Base-by-base conservation (phyloP, 176 grass and related monocot genomes). In the Elaeis guineensis region DNA sequence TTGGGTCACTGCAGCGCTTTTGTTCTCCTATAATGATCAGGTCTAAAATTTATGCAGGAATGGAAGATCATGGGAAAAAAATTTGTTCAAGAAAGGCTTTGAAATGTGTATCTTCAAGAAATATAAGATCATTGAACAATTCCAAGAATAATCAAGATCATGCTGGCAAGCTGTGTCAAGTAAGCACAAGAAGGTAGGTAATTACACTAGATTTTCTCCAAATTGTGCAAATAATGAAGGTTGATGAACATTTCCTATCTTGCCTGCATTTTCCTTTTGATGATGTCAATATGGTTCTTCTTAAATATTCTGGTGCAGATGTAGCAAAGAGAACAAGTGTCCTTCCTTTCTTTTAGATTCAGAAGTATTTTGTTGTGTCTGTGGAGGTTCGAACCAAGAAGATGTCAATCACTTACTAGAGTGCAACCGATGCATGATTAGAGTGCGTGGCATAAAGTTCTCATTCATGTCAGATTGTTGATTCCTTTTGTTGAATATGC, bases 341-440 rank as follows among this genome's bases (percentile, higher is more conserved):
- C 35, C 35, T 44, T 44, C 35, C 35, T 65, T 51, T 64, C 21
- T 52, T 53, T 55, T 67, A 16, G 58, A 20, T 59, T 87, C 76
- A 69, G 76, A 85, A 77, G 58, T 75, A 70, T 69, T 80, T 70
- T 97, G 92, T 75, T 97, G 81, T 77, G 92, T 97, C 59, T 97
- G 92, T 74, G 63, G 78, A 64, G 85, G 89, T 76, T 82, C 84
- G 56, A 80, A 76, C 4, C 73, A 77, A 76, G 87, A 91, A 50
- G 72, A 89, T 62, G 72, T 62, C 66, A 97, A 97, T 80, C 70
- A 72, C 23, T 59, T 97, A 59, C 72, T 97, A 70, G 78, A 77
- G 72, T 91, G 92, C 81, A 69, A 63, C 72, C 68, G 80, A 25
- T 97, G 92, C 78, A 74, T 62, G 73, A 82, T 97, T 79, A 97